phyloP scores from a whole-genome alignment of 2,329 filamentous ascomycete genomes.

The Fusarium sp. region DNA sequence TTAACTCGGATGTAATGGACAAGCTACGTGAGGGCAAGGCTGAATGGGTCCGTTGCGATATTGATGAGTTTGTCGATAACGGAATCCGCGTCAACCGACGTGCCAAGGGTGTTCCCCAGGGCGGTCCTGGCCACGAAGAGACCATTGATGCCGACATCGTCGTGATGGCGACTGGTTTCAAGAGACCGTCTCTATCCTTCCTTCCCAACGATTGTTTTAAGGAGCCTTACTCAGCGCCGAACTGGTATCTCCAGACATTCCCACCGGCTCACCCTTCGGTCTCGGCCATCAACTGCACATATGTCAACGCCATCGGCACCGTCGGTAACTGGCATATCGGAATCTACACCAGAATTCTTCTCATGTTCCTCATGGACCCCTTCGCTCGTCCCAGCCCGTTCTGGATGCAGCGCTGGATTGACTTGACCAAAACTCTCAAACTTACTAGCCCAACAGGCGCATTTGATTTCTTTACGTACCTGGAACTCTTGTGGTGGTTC shows the following conservation, averaged over 20 bases:
- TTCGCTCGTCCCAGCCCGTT: slow-evolving; percentile 78
- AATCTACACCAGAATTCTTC: slow-evolving; percentile 87
- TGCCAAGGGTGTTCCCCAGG: slow-evolving; percentile 79
- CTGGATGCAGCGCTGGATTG: slow-evolving; percentile 90
- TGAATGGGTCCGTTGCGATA: slow-evolving; percentile 87
- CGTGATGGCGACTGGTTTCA: slow-evolving; percentile 87
- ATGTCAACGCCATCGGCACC: slow-evolving; percentile 86
- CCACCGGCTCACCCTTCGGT: slow-evolving; percentile 81
- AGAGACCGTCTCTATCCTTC: slow-evolving; percentile 80
- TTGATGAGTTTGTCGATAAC: slow-evolving; percentile 73
- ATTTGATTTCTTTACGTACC: slow-evolving; percentile 92
- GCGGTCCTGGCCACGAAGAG: slow-evolving; percentile 79
- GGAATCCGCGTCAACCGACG: slow-evolving; percentile 82
- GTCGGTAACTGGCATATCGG: slow-evolving; percentile 86
- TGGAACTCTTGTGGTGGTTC: slow-evolving; percentile 90
- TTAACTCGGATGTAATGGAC: slow-evolving; percentile 85
- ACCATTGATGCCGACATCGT: slow-evolving; percentile 81
- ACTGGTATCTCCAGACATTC: slow-evolving; percentile 92
- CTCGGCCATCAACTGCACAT: slow-evolving; percentile 87
- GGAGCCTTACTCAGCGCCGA: slow-evolving; percentile 82
- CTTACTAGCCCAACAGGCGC: slow-evolving; percentile 77
- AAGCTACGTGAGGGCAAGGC: slow-evolving; percentile 80
- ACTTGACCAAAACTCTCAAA: slow-evolving; percentile 84
- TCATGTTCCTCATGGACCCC: slow-evolving; percentile 89
- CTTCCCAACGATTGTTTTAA: slow-evolving; percentile 81